Conservation (phyloP, 2,329 filamentous ascomycete species). For the Cladosporium phlei region DNA sequence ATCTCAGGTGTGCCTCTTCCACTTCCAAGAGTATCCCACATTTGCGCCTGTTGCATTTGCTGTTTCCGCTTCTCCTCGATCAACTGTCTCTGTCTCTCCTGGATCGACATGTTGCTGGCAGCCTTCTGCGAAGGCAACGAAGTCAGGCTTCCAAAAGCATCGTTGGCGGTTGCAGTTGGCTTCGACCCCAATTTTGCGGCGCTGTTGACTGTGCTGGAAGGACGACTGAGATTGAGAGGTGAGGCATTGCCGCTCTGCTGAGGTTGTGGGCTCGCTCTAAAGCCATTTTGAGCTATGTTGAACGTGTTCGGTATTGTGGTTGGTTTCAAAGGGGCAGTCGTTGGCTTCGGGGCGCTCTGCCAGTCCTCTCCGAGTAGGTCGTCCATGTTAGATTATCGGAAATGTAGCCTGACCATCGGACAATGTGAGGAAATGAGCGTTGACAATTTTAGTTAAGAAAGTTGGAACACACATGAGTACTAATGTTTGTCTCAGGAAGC, state of each 20-base stretch:
- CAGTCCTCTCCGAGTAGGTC: slow-evolving; percentile 48
- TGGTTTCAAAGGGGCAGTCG: slow-evolving; percentile 23
- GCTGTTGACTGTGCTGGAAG: slow-evolving; percentile 38
- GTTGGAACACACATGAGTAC: no score
- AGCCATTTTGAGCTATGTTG: slow-evolving; percentile 30
- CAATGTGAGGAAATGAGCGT: no score
- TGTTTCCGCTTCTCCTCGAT: slow-evolving; percentile 74
- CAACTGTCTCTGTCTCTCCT: slow-evolving; percentile 63
- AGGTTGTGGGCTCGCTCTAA: slow-evolving; percentile 36
- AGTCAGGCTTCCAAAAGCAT: slow-evolving; percentile 75
- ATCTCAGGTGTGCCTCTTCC: slow-evolving; percentile 41
- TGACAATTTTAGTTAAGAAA: no score
- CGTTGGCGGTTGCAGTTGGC: slow-evolving; percentile 47
- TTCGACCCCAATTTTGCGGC: slow-evolving; percentile 48
- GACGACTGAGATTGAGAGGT: slow-evolving; percentile 31
- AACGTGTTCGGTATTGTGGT: slow-evolving; percentile 23
- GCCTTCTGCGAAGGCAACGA: slow-evolving; percentile 57
- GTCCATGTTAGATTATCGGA: slow-evolving; percentile 36
- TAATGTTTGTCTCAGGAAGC: no score
- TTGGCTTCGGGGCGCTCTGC: slow-evolving; percentile 31
- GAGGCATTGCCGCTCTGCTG: slow-evolving; percentile 33
- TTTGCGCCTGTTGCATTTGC: slow-evolving; percentile 66
- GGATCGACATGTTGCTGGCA: slow-evolving; percentile 64
- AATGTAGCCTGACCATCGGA: no score
- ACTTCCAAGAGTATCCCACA: slow-evolving; percentile 73